Evolutionary conservation across 805 yeast genomes (phyloP).

Genomic region (Kluyveromyces lactis): DNA sequence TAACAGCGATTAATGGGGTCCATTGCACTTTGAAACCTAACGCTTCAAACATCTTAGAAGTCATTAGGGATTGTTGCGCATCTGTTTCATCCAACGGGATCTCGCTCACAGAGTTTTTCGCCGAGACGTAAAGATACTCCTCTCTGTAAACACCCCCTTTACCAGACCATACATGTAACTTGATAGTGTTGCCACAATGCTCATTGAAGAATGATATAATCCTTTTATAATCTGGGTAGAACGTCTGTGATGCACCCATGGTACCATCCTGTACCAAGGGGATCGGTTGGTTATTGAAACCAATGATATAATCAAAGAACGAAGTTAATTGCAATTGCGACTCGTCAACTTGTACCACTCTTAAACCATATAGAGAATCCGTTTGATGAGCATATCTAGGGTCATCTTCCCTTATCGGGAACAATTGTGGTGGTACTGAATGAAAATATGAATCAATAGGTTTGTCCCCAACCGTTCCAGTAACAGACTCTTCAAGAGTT

Average conservation of each 20-base stretch:
- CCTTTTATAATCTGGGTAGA: conserved; percentile 37
- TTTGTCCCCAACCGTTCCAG: conserved; percentile 26
- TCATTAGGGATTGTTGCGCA: conserved; percentile 7
- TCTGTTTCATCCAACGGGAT: conserved; percentile 25
- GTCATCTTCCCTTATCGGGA: conserved; percentile 22
- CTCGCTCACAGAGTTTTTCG: conserved; percentile 26
- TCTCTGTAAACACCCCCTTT: conserved; percentile 62
- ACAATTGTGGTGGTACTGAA: conserved; percentile 27
- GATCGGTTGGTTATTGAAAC: conserved; percentile 64
- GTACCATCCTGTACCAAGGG: conserved; percentile 29
- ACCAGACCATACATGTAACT: conserved; percentile 73
- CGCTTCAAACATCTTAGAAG: conserved; percentile 32
- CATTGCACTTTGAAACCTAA: conserved; percentile 69
- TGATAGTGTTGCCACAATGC: conserved; percentile 30
- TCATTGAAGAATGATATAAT: conserved; percentile 21
- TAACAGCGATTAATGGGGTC: conserved; percentile 65
- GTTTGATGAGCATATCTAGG: conserved; percentile 17
- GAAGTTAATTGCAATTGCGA: conserved; percentile 57
- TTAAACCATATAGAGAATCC: conserved; percentile 40
- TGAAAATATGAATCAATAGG: conserved; percentile 31
- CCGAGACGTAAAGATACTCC: conserved; percentile 27
- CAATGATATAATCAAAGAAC: conserved; percentile 83
- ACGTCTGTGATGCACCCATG: conserved; percentile 4
- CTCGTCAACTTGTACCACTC: conserved; percentile 48
- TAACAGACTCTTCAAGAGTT: conserved; percentile 39